These are phyloP conservation scores for Moricandia arvensis DNA, from an alignment of 345 rosid genomes.

Conservation along the genomic window DNA sequence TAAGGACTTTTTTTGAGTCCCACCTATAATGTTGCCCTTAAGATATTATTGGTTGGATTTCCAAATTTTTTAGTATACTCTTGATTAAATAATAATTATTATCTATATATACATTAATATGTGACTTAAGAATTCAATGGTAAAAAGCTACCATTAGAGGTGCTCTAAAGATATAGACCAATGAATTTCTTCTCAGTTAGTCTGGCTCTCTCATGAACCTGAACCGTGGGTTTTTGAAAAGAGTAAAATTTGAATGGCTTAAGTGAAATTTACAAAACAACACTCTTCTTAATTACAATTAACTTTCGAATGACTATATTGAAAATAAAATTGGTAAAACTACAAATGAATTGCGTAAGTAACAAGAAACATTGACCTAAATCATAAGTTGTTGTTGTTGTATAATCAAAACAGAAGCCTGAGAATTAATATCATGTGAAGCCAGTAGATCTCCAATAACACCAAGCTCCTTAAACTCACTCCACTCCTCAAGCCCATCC, in stretches of 20 bases:
- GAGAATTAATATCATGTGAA: slow-evolving; percentile 22
- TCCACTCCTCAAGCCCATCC: slow-evolving; percentile 40
- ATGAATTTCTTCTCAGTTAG: no score
- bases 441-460: slow-evolving; percentile 36
- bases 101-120: no score
- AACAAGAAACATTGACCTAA: not conserved
- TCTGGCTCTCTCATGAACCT: no score
- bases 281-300: not conserved
- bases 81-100: no score
- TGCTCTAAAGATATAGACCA: no score
- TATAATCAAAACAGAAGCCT: slow-evolving; percentile 37
- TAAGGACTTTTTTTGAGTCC: no score
- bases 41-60: no score
- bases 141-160: no score
- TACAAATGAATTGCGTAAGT: slow-evolving; percentile 1
- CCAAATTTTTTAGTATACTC: no score
- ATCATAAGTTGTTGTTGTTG: slow-evolving; percentile 38
- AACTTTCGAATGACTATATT: slow-evolving; percentile 1
- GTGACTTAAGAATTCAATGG: no score
- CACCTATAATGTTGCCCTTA: no score
- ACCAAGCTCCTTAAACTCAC: slow-evolving; percentile 40
- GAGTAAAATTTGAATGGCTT: not conserved
- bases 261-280: slow-evolving; percentile 9
- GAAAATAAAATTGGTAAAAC: not conserved
- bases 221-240: not conserved